These are phyloP conservation scores for Beauveria asiatica DNA, from an alignment of 2,329 filamentous ascomycete genomes.

Conservation along the genomic window DNA sequence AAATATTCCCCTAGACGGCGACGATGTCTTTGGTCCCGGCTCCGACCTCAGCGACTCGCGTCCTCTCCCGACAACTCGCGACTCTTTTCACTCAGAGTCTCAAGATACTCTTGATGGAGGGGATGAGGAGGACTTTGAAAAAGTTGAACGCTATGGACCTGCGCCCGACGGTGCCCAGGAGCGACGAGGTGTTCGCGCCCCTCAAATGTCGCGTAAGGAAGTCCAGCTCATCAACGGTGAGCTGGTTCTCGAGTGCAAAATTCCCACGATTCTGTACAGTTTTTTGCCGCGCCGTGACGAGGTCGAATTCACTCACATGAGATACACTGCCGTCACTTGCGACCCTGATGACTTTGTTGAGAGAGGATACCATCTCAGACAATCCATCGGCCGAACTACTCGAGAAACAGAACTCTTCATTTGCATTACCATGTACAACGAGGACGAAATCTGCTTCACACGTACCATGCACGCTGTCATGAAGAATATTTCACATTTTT, in stretches of 20 bases:
- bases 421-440: conserved; percentile 98
- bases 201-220: conserved; percentile 87
- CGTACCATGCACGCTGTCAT: conserved; percentile 98
- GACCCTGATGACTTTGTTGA: conserved; percentile 90
- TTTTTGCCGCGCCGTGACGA: conserved; percentile 90
- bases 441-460: conserved; percentile 93
- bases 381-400: conserved; percentile 74
- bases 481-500: conserved; percentile 97
- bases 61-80: conserved; percentile 39
- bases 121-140: conserved; percentile 35
- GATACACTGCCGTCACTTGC: conserved; percentile 96
- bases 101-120: conserved; percentile 47
- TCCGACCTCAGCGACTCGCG: conserved; percentile 46
- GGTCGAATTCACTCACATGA: conserved; percentile 96
- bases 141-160: conserved; percentile 75
- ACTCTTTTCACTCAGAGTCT: conserved; percentile 48
- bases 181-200: conserved; percentile 74
- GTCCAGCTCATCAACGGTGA: conserved; percentile 96
- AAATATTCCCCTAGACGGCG: conserved; percentile 56
- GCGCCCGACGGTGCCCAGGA: conserved; percentile 82
- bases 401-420: conserved; percentile 95
- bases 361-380: conserved; percentile 83
- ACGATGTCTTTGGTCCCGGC: conserved; percentile 66
- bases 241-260: conserved; percentile 96
- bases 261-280: conserved; percentile 94